These are phyloP conservation scores for Cucurbita ficifolia DNA, from an alignment of 306 rosid genomes.

Conservation along the genomic window DNA sequence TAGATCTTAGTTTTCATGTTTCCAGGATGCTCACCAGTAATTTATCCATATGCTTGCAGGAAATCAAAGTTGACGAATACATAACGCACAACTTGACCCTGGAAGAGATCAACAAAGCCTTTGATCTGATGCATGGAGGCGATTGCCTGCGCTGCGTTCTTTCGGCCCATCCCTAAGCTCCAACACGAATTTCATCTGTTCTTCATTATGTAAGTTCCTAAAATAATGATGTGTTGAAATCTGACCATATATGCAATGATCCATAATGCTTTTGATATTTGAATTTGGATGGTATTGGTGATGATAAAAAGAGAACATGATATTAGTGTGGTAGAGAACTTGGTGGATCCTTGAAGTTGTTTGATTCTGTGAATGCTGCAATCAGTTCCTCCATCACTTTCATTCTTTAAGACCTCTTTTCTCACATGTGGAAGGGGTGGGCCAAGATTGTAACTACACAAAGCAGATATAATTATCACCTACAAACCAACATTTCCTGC, in stretches of 20 bases:
- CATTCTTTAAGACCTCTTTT: neutral
- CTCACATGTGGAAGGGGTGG: neutral
- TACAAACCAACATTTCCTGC: neutral
- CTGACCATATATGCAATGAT: neutral
- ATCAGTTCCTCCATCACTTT: neutral
- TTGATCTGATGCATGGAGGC: constrained; percentile 83
- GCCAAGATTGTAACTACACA: neutral
- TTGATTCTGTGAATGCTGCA: neutral
- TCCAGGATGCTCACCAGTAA: neutral
- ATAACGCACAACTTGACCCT: constrained; percentile 71
- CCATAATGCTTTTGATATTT: neutral
- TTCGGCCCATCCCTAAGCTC: constrained; percentile 23
- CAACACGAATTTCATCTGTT: neutral
- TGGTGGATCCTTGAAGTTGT: neutral
- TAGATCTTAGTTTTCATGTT: neutral
- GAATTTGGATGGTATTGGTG: neutral
- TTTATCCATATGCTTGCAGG: constrained; percentile 33
- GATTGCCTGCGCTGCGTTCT: constrained; percentile 93
- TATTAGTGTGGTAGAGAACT: neutral
- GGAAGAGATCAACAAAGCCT: constrained; percentile 71
- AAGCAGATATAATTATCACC: neutral
- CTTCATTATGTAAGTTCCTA: neutral
- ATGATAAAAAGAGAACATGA: neutral
- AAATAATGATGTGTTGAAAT: neutral
- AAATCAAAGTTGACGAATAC: constrained; percentile 94